Percentiles rank a stretch among this genome's conserved stretches.
Evolutionary conservation across 345 rosid species (phyloP).

Genomic region (Crucihimalaya himalaica): DNA sequence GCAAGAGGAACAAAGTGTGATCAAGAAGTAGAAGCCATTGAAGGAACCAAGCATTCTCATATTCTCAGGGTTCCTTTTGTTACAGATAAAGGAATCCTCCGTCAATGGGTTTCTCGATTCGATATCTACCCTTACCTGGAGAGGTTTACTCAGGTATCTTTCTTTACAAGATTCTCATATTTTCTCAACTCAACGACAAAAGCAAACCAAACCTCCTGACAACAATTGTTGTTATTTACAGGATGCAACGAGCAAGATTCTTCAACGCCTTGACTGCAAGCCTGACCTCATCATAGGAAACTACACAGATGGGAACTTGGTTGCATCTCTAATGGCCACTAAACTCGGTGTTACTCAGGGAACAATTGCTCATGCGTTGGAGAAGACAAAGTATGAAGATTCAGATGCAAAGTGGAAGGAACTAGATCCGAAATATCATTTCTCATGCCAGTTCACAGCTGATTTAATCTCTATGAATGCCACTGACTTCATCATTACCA

Average conservation of each 20-base stretch:
- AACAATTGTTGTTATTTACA: constrained; percentile 16
- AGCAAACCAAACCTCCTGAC: background rate
- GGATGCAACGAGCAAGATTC: constrained; percentile 71
- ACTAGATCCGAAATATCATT: constrained; percentile 80
- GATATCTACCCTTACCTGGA: constrained; percentile 91
- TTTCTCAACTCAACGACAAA: constrained; percentile 12
- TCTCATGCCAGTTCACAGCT: constrained; percentile 93
- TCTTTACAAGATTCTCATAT: background rate
- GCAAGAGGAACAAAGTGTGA: constrained; percentile 80
- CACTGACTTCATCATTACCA: constrained; percentile 81
- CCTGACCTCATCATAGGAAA: constrained; percentile 95
- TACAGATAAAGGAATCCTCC: constrained; percentile 66
- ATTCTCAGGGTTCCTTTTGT: constrained; percentile 86
- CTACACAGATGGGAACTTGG: constrained; percentile 92
- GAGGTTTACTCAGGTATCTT: constrained; percentile 63
- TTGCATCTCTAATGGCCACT: constrained; percentile 78
- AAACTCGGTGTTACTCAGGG: constrained; percentile 85
- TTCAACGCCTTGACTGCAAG: constrained; percentile 62
- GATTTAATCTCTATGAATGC: constrained; percentile 83
- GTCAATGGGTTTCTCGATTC: constrained; percentile 89
- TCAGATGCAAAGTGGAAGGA: constrained; percentile 92
- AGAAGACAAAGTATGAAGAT: constrained; percentile 90
- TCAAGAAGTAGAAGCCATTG: constrained; percentile 74
- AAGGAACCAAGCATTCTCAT: constrained; percentile 65
- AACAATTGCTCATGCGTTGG: constrained; percentile 92